Evolutionary conservation across 139 green algal genomes (phyloP).

Genomic region (Ostreobium quekettii): DNA sequence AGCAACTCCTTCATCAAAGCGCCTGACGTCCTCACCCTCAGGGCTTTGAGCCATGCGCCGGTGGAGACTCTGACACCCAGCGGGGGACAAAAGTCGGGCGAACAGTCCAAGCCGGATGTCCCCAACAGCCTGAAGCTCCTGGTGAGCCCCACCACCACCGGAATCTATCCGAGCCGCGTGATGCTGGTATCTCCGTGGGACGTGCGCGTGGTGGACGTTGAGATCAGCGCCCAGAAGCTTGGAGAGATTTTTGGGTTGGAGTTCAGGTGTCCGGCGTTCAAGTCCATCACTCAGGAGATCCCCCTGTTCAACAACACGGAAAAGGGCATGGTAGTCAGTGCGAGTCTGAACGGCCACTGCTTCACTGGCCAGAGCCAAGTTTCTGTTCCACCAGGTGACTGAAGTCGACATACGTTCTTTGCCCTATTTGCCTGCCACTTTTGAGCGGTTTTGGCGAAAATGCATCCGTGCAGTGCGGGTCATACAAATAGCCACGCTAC

Average conservation of each 20-base stretch:
- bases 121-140: slow-evolving; percentile 35
- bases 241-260: slow-evolving; percentile 44
- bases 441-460: too few relatives aligned
- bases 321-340: slow-evolving; percentile 31
- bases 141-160: slow-evolving; percentile 40
- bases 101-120: neutral
- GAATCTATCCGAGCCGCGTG: slow-evolving; percentile 56
- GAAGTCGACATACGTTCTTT: too few relatives aligned
- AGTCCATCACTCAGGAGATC: slow-evolving; percentile 47
- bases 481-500: too few relatives aligned
- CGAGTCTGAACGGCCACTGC: slow-evolving; percentile 26
- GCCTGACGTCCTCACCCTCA: slow-evolving; percentile 26
- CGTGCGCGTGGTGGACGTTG: slow-evolving; percentile 55
- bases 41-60: neutral
- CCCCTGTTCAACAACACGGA: slow-evolving; percentile 56
- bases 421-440: too few relatives aligned
- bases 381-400: neutral
- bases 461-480: too few relatives aligned
- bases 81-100: neutral
- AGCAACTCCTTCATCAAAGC: slow-evolving; percentile 40
- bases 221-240: slow-evolving; percentile 41
- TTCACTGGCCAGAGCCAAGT: slow-evolving; percentile 47
- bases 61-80: neutral
- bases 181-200: slow-evolving; percentile 46
- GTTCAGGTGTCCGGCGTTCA: slow-evolving; percentile 41